Evolutionary conservation across 2,329 filamentous ascomycete genomes (phyloP).

Genomic region (Colletotrichum sp.): DNA sequence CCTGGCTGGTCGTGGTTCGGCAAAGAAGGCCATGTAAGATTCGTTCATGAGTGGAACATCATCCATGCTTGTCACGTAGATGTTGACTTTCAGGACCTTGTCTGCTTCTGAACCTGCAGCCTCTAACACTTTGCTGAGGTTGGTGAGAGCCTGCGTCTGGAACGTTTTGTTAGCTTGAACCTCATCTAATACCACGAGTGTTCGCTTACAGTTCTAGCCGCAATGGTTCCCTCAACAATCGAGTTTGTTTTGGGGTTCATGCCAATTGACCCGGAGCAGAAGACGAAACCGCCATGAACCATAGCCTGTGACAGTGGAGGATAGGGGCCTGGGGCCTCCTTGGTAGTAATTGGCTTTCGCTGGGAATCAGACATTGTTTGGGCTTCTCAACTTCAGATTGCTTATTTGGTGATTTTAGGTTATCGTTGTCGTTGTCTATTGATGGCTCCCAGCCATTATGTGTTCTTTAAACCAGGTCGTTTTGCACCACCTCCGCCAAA

Average conservation of each 20-base stretch:
- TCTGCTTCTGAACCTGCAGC: background rate
- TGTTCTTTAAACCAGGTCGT: background rate
- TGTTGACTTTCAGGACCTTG: background rate
- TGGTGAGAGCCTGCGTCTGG: background rate
- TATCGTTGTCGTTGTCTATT: background rate
- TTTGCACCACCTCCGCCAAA: background rate
- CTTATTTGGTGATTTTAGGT: accelerated
- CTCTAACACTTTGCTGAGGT: background rate
- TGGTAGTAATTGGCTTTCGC: background rate
- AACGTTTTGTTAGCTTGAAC: background rate
- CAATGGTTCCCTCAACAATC: background rate
- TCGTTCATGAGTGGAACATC: background rate
- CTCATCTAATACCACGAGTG: background rate
- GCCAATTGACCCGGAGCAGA: background rate
- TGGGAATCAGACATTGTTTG: background rate
- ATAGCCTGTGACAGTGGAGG: background rate
- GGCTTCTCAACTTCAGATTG: background rate
- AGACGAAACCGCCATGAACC: background rate
- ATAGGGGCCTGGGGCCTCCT: background rate
- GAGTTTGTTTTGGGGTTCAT: background rate
- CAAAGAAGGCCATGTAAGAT: background rate
- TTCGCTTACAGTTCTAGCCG: background rate
- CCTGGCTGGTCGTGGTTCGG: background rate
- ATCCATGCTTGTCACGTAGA: background rate
- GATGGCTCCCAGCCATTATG: background rate